Evolutionary conservation across 2,329 filamentous ascomycete genomes (phyloP).

Genomic region (Talaromyces rugulosus): DNA sequence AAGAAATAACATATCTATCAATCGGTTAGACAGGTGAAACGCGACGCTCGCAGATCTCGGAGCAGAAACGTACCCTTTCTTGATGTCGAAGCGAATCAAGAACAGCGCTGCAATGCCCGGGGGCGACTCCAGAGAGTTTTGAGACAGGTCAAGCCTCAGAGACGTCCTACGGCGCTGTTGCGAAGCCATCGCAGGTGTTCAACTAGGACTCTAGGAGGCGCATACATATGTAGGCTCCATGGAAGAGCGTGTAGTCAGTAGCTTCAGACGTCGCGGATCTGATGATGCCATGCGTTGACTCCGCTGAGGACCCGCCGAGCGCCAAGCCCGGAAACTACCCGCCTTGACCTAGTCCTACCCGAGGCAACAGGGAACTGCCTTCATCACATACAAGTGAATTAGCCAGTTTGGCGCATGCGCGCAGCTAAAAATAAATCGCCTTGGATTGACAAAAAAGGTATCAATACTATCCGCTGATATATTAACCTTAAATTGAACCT

Average conservation of each 20-base stretch:
- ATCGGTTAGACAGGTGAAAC: not conserved
- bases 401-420: too few species aligned
- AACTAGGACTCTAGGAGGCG: slow-evolving; percentile 5
- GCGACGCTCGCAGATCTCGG: not conserved
- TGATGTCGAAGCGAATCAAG: slow-evolving; percentile 87
- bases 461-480: too few species aligned
- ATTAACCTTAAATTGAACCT: too few species aligned
- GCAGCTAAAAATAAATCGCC: too few species aligned
- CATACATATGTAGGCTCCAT: slow-evolving; percentile 18
- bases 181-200: slow-evolving; percentile 23
- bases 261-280: not conserved
- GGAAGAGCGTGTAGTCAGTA: slow-evolving; percentile 10
- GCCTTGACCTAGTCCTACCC: not conserved
- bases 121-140: slow-evolving; percentile 31
- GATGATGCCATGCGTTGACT: not conserved
- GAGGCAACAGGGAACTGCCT: not conserved
- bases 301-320: not conserved
- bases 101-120: slow-evolving; percentile 70
- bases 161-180: slow-evolving; percentile 26
- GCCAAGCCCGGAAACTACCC: not conserved
- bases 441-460: too few species aligned
- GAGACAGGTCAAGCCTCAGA: slow-evolving; percentile 31
- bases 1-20: slow-evolving; percentile 70
- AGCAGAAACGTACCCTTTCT: slow-evolving; percentile 63
- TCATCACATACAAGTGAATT: too few species aligned